Evolutionary conservation across 179 eudicot species (phyloP), one percentile per base, ranked within the genome.

Genomic region (Silene vulgaris): DNA sequence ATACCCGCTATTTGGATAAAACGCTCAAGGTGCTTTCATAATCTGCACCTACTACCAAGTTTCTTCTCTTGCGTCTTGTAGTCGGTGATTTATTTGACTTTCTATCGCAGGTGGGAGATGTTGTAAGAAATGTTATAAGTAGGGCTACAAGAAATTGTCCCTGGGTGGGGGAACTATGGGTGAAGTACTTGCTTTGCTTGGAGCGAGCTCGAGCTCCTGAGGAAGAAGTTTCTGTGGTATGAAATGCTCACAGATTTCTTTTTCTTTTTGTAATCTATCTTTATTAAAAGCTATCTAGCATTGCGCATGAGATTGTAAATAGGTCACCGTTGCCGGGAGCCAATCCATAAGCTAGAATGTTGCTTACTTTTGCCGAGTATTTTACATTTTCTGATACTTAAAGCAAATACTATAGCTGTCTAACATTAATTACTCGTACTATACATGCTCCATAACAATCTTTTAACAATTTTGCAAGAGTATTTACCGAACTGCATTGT

Each of bases 81-180:
- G 78, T 78, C 75, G 66, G 67, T 72, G 11, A 23, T 14, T 35
- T 71, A 64, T 61, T 75, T 65, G 45, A 62, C 73, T 75, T 61
- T 78, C 50, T 48, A 13, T 80, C 79, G 19, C 88, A 95, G 99
- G 88, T 87, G 30, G 88, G 93, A 26, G 85, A 78, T 77, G 80
- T 84, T 74, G 77, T 90, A 62, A 88, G 80, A 73, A 81, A 86
- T 63, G 86, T 80, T 65, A 85, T 85, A 37, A 64, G 72, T 56
- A 85, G 97, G 89, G 97, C 99, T 63, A 86, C 95, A 48, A 88
- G 86, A 79, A 95, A 92, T 83, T 95, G 97, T 82, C 89, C 99
- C 1, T 92, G 97, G 97, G 83, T 92, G 52, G 97, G 95, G 69
- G 97, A 95, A 80, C 82, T 95, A 16, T 95, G 99, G 99, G 91